phyloP scores from a whole-genome alignment of 164 flowering plant species.

The Aristolochia californica region DNA sequence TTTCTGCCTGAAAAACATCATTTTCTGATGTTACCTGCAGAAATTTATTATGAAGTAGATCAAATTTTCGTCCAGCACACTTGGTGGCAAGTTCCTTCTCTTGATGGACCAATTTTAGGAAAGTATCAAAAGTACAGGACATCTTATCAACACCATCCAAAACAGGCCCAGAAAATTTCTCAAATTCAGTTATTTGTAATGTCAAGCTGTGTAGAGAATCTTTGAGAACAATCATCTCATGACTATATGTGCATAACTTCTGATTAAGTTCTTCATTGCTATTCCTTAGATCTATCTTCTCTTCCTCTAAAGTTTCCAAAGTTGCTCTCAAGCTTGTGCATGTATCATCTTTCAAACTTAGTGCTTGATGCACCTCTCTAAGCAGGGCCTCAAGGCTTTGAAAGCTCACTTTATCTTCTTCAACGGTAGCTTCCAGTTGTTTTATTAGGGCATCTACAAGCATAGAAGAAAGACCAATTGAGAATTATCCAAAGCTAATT shows the following conservation, averaged over 20 bases:
- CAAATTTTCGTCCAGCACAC: slow-evolving; percentile 33
- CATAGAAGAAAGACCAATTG: neutral
- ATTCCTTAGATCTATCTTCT: slow-evolving; percentile 41
- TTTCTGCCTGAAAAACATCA: slow-evolving; percentile 30
- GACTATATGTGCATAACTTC: slow-evolving; percentile 30
- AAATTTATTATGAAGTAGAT: slow-evolving; percentile 31
- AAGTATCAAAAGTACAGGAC: slow-evolving; percentile 34
- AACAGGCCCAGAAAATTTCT: slow-evolving; percentile 35
- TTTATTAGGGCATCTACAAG: slow-evolving; percentile 51
- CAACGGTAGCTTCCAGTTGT: slow-evolving; percentile 44
- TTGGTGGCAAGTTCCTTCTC: slow-evolving; percentile 44
- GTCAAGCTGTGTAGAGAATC: slow-evolving; percentile 27
- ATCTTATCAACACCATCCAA: slow-evolving; percentile 45
- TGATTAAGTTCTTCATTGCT: slow-evolving; percentile 32
- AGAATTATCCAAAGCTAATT: neutral
- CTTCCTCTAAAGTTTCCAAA: slow-evolving; percentile 50
- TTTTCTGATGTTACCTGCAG: slow-evolving; percentile 41
- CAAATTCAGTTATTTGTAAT: slow-evolving; percentile 44
- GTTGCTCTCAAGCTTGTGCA: slow-evolving; percentile 23
- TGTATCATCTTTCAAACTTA: slow-evolving; percentile 48
- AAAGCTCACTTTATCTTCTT: slow-evolving; percentile 25
- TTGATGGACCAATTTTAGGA: slow-evolving; percentile 35
- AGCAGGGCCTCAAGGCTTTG: slow-evolving; percentile 45
- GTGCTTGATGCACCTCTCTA: slow-evolving; percentile 34
- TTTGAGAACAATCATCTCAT: slow-evolving; percentile 46